Evolutionary conservation across 345 rosid species (phyloP).

Genomic region (Syzygium grande): DNA sequence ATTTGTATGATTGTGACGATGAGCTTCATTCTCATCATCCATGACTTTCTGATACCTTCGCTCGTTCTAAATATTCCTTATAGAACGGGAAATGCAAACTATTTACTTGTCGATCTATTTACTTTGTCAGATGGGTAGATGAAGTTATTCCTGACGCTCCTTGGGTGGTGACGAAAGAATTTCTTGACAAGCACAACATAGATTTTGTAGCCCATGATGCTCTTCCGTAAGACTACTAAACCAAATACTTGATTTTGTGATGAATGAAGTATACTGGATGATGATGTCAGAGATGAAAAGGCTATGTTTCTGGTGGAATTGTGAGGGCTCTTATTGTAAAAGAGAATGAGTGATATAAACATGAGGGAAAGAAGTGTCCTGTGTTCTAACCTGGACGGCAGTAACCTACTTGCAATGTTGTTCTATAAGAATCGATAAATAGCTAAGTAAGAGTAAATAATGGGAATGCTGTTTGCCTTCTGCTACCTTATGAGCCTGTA

Average conservation of each 20-base stretch:
- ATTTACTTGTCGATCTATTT: not conserved
- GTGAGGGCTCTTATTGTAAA: not conserved
- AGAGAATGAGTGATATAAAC: not conserved
- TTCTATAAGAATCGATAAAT: not conserved
- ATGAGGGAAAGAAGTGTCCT: not conserved
- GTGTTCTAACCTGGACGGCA: not conserved
- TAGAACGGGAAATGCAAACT: not conserved
- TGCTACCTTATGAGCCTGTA: not conserved
- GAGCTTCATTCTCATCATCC: not conserved
- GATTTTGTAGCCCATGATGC: slow-evolving; percentile 89
- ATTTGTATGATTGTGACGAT: not conserved
- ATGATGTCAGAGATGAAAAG: not conserved
- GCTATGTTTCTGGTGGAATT: not conserved
- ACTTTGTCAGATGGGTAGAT: slow-evolving; percentile 73
- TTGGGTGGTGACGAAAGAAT: slow-evolving; percentile 81
- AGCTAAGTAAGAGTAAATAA: not conserved
- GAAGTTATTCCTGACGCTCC: slow-evolving; percentile 93
- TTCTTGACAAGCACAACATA: slow-evolving; percentile 69
- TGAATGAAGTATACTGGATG: not conserved
- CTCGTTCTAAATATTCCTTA: not conserved
- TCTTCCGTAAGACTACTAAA: slow-evolving; percentile 55
- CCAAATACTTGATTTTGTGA: not conserved
- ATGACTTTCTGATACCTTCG: not conserved
- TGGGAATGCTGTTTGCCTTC: not conserved
- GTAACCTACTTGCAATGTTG: not conserved